These are phyloP conservation scores for Boletus vinaceobasis DNA, from an alignment of 768 basidiomycete species.

Conservation along the genomic window DNA sequence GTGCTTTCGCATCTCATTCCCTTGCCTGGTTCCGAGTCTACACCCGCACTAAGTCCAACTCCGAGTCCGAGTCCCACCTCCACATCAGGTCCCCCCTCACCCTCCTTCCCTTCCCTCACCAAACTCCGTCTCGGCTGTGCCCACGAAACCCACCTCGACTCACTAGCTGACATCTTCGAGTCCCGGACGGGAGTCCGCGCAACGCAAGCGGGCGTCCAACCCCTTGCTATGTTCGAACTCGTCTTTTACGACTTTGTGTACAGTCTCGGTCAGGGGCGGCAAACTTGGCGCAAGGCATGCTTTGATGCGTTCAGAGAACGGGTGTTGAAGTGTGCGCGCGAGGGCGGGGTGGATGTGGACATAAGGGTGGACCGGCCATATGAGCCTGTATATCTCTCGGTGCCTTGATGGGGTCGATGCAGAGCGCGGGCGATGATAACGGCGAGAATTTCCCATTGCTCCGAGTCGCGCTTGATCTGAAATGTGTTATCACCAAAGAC, in stretches of 20 bases:
- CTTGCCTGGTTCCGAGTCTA: not conserved
- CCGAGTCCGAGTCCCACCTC: not conserved
- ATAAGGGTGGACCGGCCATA: slow-evolving; percentile 26
- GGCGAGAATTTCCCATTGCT: no score
- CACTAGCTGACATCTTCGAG: slow-evolving; percentile 16
- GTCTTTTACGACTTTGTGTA: slow-evolving; percentile 25
- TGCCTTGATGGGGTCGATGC: slow-evolving; percentile 5
- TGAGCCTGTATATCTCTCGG: slow-evolving; percentile 20
- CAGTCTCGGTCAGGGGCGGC: slow-evolving; percentile 4
- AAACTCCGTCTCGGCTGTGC: slow-evolving; percentile 22
- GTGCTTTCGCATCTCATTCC: slow-evolving; percentile 15
- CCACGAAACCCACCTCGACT: slow-evolving; percentile 16
- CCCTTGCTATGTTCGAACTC: slow-evolving; percentile 18
- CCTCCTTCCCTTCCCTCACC: slow-evolving; percentile 15
- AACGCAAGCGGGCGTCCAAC: slow-evolving; percentile 1
- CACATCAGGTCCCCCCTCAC: not conserved
- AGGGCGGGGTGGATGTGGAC: slow-evolving; percentile 22
- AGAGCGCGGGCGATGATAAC: not conserved
- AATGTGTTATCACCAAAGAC: not conserved
- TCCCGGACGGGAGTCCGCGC: slow-evolving; percentile 17
- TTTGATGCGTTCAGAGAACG: slow-evolving; percentile 22
- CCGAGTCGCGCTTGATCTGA: not conserved
- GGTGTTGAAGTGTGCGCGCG: slow-evolving; percentile 20
- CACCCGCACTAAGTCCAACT: not conserved
- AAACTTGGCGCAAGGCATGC: slow-evolving; percentile 11